Conservation (phyloP, 805 yeast genomes). For the Candida orba region DNA sequence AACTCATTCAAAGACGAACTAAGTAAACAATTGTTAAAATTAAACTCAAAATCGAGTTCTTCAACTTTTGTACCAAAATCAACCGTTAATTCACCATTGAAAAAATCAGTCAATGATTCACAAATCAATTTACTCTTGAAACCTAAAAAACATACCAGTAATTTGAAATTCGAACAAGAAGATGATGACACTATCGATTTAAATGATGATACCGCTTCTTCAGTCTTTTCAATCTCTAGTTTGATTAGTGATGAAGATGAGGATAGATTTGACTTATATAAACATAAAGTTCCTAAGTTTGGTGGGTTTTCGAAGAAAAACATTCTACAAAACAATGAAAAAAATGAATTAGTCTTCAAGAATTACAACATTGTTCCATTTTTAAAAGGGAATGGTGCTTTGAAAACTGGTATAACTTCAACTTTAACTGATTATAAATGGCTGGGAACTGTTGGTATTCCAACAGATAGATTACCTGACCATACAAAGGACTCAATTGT, state of each 20-base stretch:
- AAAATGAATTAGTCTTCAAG: constrained; percentile 32
- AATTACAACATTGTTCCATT: constrained; percentile 51
- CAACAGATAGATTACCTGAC: constrained; percentile 72
- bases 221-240: too few relatives aligned
- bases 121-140: not conserved
- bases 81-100: constrained; percentile 18
- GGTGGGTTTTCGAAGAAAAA: constrained; percentile 71
- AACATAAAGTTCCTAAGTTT: constrained; percentile 37
- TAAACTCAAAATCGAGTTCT: constrained; percentile 3
- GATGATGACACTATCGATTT: not conserved
- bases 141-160: not conserved
- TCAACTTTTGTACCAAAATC: constrained; percentile 35
- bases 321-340: constrained; percentile 27
- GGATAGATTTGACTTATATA: constrained; percentile 19
- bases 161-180: constrained; percentile 4
- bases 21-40: constrained; percentile 1
- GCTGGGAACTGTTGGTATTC: constrained; percentile 92
- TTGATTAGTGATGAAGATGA: constrained; percentile 14
- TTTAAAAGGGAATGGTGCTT: constrained; percentile 78
- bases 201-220: too few relatives aligned
- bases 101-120: constrained; percentile 8
- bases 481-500: constrained; percentile 49
- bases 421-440: constrained; percentile 50
- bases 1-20: constrained; percentile 9
- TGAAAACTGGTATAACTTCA: constrained; percentile 72